phyloP scores from a whole-genome alignment of 805 yeast genomes.

The Scheffersomyces lignosus region DNA sequence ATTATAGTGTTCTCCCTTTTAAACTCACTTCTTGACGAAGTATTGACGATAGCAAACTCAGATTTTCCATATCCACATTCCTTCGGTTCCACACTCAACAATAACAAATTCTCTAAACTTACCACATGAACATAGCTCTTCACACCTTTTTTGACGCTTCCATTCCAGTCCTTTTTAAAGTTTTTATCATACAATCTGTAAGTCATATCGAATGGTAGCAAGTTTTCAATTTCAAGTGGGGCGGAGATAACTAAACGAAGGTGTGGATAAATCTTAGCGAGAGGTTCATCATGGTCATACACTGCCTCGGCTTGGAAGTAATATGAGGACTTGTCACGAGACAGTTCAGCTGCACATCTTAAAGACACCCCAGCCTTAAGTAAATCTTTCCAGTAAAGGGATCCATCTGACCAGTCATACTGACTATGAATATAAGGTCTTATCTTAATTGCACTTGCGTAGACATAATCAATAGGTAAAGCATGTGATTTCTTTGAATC shows the following conservation, averaged over 20 bases:
- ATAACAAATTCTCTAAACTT: constrained; percentile 64
- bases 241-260: constrained; percentile 76
- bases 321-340: constrained; percentile 46
- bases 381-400: constrained; percentile 65
- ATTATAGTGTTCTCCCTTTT: constrained; percentile 53
- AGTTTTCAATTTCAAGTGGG: constrained; percentile 81
- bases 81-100: constrained; percentile 68
- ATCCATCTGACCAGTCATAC: constrained; percentile 68
- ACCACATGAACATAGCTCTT: constrained; percentile 80
- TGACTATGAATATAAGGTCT: constrained; percentile 59
- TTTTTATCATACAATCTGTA: constrained; percentile 78
- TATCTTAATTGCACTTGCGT: constrained; percentile 54
- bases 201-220: constrained; percentile 77
- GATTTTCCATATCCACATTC: constrained; percentile 62
- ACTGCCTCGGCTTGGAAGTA: constrained; percentile 73
- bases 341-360: constrained; percentile 52
- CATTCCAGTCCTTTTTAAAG: constrained; percentile 64
- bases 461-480: constrained; percentile 72
- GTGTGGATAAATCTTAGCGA: constrained; percentile 79
- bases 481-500: constrained; percentile 60
- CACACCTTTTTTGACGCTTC: constrained; percentile 60
- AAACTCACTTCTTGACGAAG: constrained; percentile 54
- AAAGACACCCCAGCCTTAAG: constrained; percentile 51
- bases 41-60: constrained; percentile 73
- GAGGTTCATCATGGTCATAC: constrained; percentile 64